Evolutionary conservation across 2,329 filamentous ascomycete genomes (phyloP).

Genomic region (Myriosclerotinia curreyana): DNA sequence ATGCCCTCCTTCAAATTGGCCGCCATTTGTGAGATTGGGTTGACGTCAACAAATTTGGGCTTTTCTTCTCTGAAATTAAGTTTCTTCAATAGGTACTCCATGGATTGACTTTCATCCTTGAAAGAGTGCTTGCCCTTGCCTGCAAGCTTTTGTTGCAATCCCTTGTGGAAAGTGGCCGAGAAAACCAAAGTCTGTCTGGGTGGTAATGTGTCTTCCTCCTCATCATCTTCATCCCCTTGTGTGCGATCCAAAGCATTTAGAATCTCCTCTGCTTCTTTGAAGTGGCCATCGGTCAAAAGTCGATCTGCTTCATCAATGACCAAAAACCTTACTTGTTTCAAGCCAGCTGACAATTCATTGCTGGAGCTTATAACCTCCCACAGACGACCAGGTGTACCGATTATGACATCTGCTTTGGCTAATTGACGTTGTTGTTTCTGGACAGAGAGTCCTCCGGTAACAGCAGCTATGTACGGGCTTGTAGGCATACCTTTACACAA

Average conservation of each 20-base stretch:
- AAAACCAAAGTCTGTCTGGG: constrained; percentile 88
- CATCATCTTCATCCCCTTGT: constrained; percentile 48
- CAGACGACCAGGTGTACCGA: constrained; percentile 85
- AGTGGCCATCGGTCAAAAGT: constrained; percentile 86
- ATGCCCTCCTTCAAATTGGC: constrained; percentile 81
- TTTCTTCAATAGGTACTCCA: constrained; percentile 89
- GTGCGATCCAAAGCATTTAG: constrained; percentile 72
- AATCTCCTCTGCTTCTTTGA: constrained; percentile 90
- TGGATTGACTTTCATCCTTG: constrained; percentile 71
- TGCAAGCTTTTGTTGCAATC: constrained; percentile 84
- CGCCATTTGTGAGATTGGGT: constrained; percentile 87
- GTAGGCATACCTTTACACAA: constrained; percentile 62
- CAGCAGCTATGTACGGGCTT: constrained; percentile 72
- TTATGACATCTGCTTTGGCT: constrained; percentile 81
- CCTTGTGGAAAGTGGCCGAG: constrained; percentile 92
- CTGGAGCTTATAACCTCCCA: constrained; percentile 91
- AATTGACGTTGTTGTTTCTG: constrained; percentile 90
- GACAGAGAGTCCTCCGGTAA: constrained; percentile 91
- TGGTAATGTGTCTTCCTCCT: constrained; percentile 46
- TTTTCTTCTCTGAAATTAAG: constrained; percentile 81
- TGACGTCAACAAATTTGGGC: constrained; percentile 89
- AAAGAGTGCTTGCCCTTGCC: constrained; percentile 63
- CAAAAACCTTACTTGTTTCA: constrained; percentile 74
- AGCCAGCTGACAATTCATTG: constrained; percentile 62
- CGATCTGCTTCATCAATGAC: constrained; percentile 94